Evolutionary conservation across 164 flowering plant species (phyloP).

Genomic region (Liriodendron chinense): DNA sequence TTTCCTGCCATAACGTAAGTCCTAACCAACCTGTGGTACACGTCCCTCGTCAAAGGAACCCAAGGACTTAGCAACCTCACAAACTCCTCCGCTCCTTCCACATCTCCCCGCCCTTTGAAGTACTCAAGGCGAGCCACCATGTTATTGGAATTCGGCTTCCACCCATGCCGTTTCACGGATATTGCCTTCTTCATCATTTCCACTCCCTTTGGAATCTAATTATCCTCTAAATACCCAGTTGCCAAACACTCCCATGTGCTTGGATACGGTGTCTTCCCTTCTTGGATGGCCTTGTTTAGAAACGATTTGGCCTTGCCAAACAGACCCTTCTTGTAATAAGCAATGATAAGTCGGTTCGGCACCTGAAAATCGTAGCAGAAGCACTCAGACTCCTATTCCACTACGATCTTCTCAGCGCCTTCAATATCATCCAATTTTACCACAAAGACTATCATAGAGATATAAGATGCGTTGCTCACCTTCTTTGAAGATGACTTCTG

Average conservation of each 20-base stretch:
- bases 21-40: slow-evolving; percentile 12
- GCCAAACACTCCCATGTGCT: slow-evolving; percentile 40
- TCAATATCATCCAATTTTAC: slow-evolving; percentile 39
- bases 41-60: slow-evolving; percentile 14
- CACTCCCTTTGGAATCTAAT: slow-evolving; percentile 34
- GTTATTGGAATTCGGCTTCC: slow-evolving; percentile 22
- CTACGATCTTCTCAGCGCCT: slow-evolving; percentile 37
- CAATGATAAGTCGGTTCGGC: slow-evolving; percentile 32
- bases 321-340: slow-evolving; percentile 37
- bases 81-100: slow-evolving; percentile 27
- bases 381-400: slow-evolving; percentile 37
- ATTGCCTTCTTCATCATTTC: slow-evolving; percentile 39
- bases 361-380: slow-evolving; percentile 29
- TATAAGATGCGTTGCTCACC: slow-evolving; percentile 24
- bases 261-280: slow-evolving; percentile 25
- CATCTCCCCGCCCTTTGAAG: slow-evolving; percentile 27
- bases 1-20: slow-evolving; percentile 11
- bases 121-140: slow-evolving; percentile 27
- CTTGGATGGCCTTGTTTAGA: slow-evolving; percentile 18
- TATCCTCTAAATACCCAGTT: slow-evolving; percentile 19
- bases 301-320: slow-evolving; percentile 38
- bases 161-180: slow-evolving; percentile 11
- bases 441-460: slow-evolving; percentile 33
- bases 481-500: slow-evolving; percentile 20
- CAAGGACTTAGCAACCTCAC: slow-evolving; percentile 6